Base-by-base conservation (phyloP, 768 basidiomycete species). In the Leccinellum rugosiceps region DNA sequence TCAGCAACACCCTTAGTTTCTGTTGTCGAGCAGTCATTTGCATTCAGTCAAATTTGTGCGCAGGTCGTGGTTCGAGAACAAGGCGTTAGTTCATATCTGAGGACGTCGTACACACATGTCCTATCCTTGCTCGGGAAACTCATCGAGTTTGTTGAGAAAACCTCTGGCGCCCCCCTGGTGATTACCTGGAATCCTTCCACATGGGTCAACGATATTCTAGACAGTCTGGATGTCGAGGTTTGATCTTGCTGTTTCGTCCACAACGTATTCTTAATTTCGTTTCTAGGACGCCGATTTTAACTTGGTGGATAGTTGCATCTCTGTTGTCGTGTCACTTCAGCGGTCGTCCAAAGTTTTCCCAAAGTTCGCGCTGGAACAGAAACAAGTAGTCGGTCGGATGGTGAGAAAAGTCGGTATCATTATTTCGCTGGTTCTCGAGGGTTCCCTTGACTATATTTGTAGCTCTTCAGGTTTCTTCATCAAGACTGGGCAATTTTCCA, bases 401-500 rank as follows among this genome's bases (percentile, higher is more conserved):
- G 77, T 87, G 34, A 81, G 71, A 53, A 75, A 71, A 61, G 84
- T 83, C 25, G 23, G 77, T 63, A 23, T 17, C 32, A 3, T 34
- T 19, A 13, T 19, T 21, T 44, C 17, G 13, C 23, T 50, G 1
- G 15, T 15, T 43, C 28, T 38, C 2, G 34, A 23, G 2, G 26
- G 43, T 2, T 14, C 41, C 50, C 55, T 43, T 59, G 47, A 65
- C 58, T 17, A n/a, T 53, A 50, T 43, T 46, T 59, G 28, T 75
- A 90, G 79, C 77, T 97, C 2, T 76, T 96, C 58, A 77, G 74
- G 52, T 97, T 92, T 70, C 79, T 99, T 25, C 79, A 80, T 10
- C 80, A 85, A 1, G 75, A 87, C 44, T 83, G 71, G 60, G 76
- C 87, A 0, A 76, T 82, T 1, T 95, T 92, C 68, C 94, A 98